A percentile compares a stretch with the other conserved stretches of the same genome.
Evolutionary conservation across 2,329 filamentous ascomycete genomes (phyloP).

Genomic region (Decorospora gaudefroyi): DNA sequence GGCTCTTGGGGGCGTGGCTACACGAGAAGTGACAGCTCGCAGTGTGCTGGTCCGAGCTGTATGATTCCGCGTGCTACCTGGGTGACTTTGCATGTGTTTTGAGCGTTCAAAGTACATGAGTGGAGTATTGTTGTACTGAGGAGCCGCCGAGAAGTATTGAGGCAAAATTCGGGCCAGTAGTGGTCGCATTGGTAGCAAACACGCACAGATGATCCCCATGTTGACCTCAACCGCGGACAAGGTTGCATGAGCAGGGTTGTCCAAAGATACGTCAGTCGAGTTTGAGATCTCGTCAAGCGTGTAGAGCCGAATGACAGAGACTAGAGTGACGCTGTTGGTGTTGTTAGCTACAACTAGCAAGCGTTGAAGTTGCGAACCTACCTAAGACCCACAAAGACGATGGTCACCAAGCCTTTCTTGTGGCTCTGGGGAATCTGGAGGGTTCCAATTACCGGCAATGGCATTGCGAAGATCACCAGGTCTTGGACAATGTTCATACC

Average conservation of each 20-base stretch:
- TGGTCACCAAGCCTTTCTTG: slow-evolving; percentile 43
- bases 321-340: slow-evolving; percentile 35
- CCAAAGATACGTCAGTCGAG: slow-evolving; percentile 37
- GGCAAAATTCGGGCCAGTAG: slow-evolving; percentile 49
- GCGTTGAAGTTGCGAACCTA: slow-evolving; percentile 37
- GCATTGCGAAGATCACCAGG: slow-evolving; percentile 40
- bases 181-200: slow-evolving; percentile 44
- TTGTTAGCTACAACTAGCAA: slow-evolving; percentile 10
- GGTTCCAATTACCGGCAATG: slow-evolving; percentile 36
- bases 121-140: slow-evolving; percentile 20
- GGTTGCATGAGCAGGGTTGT: slow-evolving; percentile 41
- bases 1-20: background rate
- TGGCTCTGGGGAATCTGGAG: slow-evolving; percentile 42
- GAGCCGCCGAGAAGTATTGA: slow-evolving; percentile 33
- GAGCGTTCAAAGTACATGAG: slow-evolving; percentile 29
- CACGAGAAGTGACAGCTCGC: background rate
- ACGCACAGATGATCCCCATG: slow-evolving; percentile 43
- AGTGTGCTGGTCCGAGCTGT: background rate
- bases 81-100: slow-evolving; percentile 18
- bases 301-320: slow-evolving; percentile 44
- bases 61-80: slow-evolving; percentile 16
- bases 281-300: slow-evolving; percentile 36
- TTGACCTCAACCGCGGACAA: slow-evolving; percentile 43
- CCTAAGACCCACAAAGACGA: slow-evolving; percentile 49
- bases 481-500: slow-evolving; percentile 42